phyloP scores from a whole-genome alignment of 345 rosid genomes.

The Eucalyptus pauciflora region DNA sequence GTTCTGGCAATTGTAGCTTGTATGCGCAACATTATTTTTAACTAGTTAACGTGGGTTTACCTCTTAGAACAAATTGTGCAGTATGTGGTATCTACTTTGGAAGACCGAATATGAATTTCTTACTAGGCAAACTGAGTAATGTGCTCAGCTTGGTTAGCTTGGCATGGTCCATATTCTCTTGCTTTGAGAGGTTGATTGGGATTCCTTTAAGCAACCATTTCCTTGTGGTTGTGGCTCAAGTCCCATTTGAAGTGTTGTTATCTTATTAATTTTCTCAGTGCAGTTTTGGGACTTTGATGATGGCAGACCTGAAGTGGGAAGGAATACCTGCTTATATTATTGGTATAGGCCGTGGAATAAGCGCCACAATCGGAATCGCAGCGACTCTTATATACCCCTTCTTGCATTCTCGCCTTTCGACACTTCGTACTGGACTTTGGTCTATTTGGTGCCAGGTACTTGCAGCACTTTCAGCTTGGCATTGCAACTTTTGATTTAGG shows the following conservation, averaged over 20 bases:
- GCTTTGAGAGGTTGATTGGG: not conserved
- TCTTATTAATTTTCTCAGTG: not conserved
- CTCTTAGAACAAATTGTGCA: not conserved
- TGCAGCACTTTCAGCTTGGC: not conserved
- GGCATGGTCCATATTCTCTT: not conserved
- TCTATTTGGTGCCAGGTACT: slow-evolving; percentile 85
- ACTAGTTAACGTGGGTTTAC: not conserved
- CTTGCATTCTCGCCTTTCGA: slow-evolving; percentile 38
- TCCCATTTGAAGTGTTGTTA: not conserved
- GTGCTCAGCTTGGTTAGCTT: not conserved
- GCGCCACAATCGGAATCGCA: slow-evolving; percentile 58
- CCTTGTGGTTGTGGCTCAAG: not conserved
- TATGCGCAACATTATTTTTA: not conserved
- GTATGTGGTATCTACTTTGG: not conserved
- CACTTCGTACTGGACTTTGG: slow-evolving; percentile 84
- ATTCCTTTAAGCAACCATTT: not conserved
- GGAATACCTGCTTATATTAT: slow-evolving; percentile 62
- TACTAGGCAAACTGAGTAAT: not conserved
- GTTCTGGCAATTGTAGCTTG: not conserved
- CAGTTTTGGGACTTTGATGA: slow-evolving; percentile 85
- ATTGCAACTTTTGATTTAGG: not conserved
- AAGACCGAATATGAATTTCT: not conserved
- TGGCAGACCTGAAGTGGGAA: slow-evolving; percentile 70
- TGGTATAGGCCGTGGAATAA: slow-evolving; percentile 69
- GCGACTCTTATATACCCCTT: slow-evolving; percentile 69